Evolutionary conservation across 768 basidiomycete genomes (phyloP).

Genomic region (Amanita jacksonii): DNA sequence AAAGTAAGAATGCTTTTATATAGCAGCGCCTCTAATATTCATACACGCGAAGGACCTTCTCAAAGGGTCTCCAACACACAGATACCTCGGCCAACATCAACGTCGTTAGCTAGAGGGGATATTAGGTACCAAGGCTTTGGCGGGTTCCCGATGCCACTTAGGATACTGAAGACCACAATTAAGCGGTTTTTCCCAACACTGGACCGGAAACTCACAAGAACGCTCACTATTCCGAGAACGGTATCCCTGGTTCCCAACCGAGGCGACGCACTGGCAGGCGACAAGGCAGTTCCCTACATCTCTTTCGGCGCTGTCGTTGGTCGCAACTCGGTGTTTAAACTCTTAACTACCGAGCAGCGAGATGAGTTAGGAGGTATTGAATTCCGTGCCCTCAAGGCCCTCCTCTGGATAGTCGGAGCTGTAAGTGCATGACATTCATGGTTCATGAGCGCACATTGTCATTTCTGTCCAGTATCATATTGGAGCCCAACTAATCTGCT

Average conservation of each 20-base stretch:
- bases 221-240: conserved; percentile 68
- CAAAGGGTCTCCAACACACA: background rate
- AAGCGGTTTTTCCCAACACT: conserved; percentile 53
- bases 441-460: conserved; percentile 4
- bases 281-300: conserved; percentile 64
- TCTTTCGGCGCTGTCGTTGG: conserved; percentile 82
- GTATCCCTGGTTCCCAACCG: conserved; percentile 44
- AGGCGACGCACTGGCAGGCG: conserved; percentile 29
- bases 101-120: conserved; percentile 8
- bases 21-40: conserved; percentile 13
- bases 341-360: conserved; percentile 68
- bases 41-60: conserved; percentile 4
- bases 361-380: conserved; percentile 94
- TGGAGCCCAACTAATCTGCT: conserved; percentile 54
- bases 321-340: conserved; percentile 64
- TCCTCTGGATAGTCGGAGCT: conserved; percentile 70
- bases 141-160: conserved; percentile 65
- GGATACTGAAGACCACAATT: conserved; percentile 41
- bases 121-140: conserved; percentile 46
- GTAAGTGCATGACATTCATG: conserved; percentile 36
- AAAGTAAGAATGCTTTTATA: conserved; percentile 10
- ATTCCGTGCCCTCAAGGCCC: conserved; percentile 71
- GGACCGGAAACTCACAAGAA: conserved; percentile 48
- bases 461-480: conserved; percentile 63
- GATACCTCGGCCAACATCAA: background rate